These are phyloP conservation scores for Auxenochlorella pyrenoidosa DNA, from an alignment of 139 green algal species.

Conservation along the genomic window DNA sequence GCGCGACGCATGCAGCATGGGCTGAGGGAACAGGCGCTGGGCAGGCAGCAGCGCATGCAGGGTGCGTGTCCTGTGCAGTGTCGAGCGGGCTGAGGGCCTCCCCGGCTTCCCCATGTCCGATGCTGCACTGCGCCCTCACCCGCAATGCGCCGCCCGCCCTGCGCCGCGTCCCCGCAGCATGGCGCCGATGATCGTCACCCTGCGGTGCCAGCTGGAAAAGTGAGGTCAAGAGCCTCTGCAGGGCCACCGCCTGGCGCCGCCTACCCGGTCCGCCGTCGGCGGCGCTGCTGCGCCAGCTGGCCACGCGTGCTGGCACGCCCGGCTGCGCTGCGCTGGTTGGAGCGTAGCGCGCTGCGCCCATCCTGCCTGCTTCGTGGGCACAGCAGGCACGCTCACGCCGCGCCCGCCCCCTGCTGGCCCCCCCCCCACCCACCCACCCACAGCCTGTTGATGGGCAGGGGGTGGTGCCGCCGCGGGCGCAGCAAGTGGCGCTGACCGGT, in stretches of 20 bases:
- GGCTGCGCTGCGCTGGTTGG: neutral
- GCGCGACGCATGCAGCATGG: neutral
- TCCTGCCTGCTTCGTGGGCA: neutral
- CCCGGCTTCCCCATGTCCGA: no score
- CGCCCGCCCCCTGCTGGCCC: neutral
- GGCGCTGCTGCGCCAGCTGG: neutral
- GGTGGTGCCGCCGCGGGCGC: conserved; percentile 47
- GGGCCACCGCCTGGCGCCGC: neutral
- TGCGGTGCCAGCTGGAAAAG: conserved; percentile 45
- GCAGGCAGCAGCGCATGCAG: no score
- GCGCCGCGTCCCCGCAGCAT: conserved; percentile 1
- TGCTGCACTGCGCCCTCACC: no score
- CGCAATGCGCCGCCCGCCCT: neutral
- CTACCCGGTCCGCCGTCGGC: neutral
- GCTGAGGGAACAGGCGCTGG: neutral
- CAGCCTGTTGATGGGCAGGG: conserved; percentile 62
- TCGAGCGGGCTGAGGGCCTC: no score
- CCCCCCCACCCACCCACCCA: neutral
- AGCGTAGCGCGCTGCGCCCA: no score
- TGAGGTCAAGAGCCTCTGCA: no score
- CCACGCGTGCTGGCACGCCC: neutral
- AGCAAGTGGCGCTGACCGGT: conserved; percentile 61
- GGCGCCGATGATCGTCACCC: conserved; percentile 52
- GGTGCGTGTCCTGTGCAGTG: no score
- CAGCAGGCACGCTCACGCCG: neutral